phyloP scores from a whole-genome alignment of 176 grass and related monocot genomes.

The Hordeum vulgare region MorexV3_pseudomolecules_assembly NC_058522.1:99043793-99044292 shows the following conservation, averaged over 20 bases:
- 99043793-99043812: no score
- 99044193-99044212: background rate
- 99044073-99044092: background rate
- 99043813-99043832: no score
- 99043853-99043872: no score
- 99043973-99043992: no score
- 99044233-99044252: background rate
- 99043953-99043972: no score
- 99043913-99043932: no score
- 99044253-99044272: conserved; percentile 7
- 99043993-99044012: no score
- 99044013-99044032: background rate
- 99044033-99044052: background rate
- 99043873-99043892: no score
- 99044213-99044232: conserved; percentile 24
- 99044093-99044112: background rate
- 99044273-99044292: background rate
- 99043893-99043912: no score
- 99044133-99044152: background rate
- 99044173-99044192: conserved; percentile 12
- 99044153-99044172: background rate
- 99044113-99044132: background rate
- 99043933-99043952: no score
- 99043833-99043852: no score
- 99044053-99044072: background rate